Percentiles rank a stretch among this genome's conserved stretches.
phyloP scores from a whole-genome alignment of 306 rosid species.

The Pterocarpus macrocarpus region DNA sequence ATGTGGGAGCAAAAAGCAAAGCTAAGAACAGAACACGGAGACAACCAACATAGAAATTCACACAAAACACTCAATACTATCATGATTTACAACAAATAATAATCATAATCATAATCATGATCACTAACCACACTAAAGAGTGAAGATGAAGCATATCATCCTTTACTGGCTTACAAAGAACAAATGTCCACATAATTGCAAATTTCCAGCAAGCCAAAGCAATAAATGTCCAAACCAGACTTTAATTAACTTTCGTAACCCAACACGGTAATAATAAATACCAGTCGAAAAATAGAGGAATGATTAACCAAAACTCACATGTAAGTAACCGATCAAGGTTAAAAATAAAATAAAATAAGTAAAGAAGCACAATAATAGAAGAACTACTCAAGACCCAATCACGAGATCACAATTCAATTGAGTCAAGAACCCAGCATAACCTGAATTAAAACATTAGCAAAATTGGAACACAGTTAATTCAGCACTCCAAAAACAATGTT shows the following conservation, averaged over 20 bases:
- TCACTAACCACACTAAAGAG: constrained; percentile 3
- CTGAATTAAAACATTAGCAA: not conserved
- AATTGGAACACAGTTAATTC: not conserved
- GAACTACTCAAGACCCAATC: not conserved
- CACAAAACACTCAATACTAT: not conserved
- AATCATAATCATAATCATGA: not conserved
- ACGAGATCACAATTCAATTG: not conserved
- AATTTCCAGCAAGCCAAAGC: constrained; percentile 18
- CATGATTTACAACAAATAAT: not conserved
- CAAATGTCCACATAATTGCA: constrained; percentile 12
- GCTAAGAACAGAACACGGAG: not conserved
- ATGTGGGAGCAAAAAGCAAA: not conserved
- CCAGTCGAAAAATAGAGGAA: not conserved
- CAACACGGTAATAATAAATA: not conserved
- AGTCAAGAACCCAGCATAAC: not conserved
- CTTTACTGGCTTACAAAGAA: constrained; percentile 3
- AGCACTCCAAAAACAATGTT: not conserved
- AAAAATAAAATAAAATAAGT: not conserved
- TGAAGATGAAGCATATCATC: not conserved
- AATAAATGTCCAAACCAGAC: constrained; percentile 27
- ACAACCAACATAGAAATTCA: constrained; percentile 12
- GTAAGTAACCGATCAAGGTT: constrained; percentile 10
- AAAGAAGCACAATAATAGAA: constrained; percentile 11
- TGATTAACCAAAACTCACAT: constrained; percentile 18
- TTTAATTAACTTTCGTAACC: not conserved